Evolutionary conservation across 176 grass and related monocot species (phyloP).

Genomic region (Melocanna baccifera): DNA sequence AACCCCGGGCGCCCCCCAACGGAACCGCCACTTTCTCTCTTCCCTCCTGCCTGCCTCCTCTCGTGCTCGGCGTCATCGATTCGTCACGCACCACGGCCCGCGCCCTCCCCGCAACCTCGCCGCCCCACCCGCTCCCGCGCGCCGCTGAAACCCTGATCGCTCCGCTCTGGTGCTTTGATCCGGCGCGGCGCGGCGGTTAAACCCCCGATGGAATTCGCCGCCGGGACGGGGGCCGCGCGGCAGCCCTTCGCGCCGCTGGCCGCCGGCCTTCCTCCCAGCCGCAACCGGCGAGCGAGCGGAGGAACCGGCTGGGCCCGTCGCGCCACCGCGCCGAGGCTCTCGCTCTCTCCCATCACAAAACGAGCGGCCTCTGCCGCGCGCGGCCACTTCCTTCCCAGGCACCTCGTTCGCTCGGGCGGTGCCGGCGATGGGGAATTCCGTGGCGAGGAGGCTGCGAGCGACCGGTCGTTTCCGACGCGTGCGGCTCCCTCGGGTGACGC

Average conservation of each 20-base stretch:
- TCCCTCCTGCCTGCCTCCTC: neutral
- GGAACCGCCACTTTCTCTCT: neutral
- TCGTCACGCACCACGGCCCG: neutral
- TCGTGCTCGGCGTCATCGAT: neutral
- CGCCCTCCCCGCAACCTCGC: neutral
- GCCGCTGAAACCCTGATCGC: neutral
- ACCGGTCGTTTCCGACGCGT: neutral
- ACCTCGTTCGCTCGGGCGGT: constrained; percentile 20
- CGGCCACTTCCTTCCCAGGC: constrained; percentile 44
- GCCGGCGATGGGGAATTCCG: neutral
- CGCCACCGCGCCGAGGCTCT: neutral
- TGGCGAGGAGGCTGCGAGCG: constrained; percentile 26
- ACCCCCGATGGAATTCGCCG: neutral
- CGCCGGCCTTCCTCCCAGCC: neutral
- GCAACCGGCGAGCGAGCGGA: neutral
- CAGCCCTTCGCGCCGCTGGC: neutral
- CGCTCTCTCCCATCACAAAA: neutral
- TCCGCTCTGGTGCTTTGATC: neutral
- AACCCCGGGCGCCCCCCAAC: neutral
- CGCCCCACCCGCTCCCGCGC: neutral
- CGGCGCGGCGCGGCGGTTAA: neutral
- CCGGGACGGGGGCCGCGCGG: constrained; percentile 28
- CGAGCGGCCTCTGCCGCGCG: constrained; percentile 22
- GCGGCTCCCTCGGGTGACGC: neutral
- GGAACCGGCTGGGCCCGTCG: neutral